Percentiles rank a stretch among this genome's conserved stretches.
Conservation (phyloP, 2,329 filamentous ascomycete species). For the Hypoxylon rubiginosum region DNA sequence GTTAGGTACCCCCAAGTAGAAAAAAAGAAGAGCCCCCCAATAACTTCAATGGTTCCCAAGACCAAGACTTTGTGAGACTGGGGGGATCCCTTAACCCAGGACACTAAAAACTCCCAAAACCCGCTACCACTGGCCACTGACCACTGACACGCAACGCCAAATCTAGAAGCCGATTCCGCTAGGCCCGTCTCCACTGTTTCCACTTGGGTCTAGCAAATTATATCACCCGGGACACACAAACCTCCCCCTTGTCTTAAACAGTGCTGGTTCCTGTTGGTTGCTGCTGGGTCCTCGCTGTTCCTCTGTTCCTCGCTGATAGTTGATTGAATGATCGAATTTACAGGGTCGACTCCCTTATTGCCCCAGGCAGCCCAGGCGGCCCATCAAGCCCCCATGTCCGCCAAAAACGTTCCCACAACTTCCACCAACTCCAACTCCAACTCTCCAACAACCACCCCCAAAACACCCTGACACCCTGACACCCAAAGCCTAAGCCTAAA, state of each 20-base stretch:
- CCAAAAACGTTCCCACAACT: no score
- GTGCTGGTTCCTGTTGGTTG: conserved; percentile 1
- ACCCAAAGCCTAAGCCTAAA: background rate
- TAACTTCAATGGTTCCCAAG: background rate
- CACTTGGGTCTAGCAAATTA: conserved; percentile 24
- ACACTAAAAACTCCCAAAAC: background rate
- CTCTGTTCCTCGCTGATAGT: background rate
- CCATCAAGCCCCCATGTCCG: no score
- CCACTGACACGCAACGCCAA: conserved; percentile 14
- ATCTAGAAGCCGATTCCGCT: conserved; percentile 48
- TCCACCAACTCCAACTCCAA: background rate
- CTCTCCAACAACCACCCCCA: background rate
- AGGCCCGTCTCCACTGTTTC: conserved; percentile 25
- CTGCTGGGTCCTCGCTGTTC: background rate
- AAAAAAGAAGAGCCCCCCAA: no score
- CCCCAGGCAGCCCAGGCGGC: no score
- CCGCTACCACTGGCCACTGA: no score
- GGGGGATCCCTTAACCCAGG: background rate
- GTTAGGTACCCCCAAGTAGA: conserved; percentile 36
- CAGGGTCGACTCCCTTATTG: no score
- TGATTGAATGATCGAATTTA: no score
- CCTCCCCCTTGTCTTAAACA: background rate
- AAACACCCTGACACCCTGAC: background rate
- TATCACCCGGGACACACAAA: background rate
- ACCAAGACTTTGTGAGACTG: no score